These are phyloP conservation scores for Coniosporium apollinis DNA, from an alignment of 495 filamentous ascomycete genomes.

Conservation along the genomic window DNA sequence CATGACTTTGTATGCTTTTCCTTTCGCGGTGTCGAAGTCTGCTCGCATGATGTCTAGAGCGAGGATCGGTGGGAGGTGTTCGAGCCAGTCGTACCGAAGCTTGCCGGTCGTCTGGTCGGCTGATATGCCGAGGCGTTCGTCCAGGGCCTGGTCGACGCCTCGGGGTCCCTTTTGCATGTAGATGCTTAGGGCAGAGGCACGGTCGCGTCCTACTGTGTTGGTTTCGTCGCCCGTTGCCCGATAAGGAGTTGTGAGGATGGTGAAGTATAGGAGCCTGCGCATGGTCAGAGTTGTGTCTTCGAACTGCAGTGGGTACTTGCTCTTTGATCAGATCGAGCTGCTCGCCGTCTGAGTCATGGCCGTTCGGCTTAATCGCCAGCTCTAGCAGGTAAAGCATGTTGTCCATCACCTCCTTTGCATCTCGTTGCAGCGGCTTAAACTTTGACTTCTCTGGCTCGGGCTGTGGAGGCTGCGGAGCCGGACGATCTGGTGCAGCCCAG, in stretches of 20 bases:
- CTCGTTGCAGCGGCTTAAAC: slow-evolving; percentile 56
- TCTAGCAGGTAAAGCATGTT: slow-evolving; percentile 81
- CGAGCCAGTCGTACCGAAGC: slow-evolving; percentile 60
- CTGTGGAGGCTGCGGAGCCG: too few species aligned
- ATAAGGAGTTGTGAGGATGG: too few species aligned
- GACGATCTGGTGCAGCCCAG: too few species aligned
- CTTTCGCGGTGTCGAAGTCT: slow-evolving; percentile 44
- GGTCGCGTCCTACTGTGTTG: too few species aligned
- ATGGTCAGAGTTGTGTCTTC: too few species aligned
- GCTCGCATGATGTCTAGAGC: slow-evolving; percentile 79
- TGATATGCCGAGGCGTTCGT: slow-evolving; percentile 20
- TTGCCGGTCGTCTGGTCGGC: slow-evolving; percentile 20
- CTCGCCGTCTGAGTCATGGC: slow-evolving; percentile 44
- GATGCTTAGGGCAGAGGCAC: too few species aligned
- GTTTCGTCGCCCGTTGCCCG: too few species aligned
- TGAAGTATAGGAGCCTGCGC: too few species aligned
- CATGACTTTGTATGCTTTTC: slow-evolving; percentile 53
- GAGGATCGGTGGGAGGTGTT: slow-evolving; percentile 60
- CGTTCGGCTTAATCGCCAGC: slow-evolving; percentile 58
- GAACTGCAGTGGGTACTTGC: too few species aligned
- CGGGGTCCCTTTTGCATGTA: too few species aligned
- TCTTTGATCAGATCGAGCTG: slow-evolving; percentile 67
- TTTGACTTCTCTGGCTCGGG: too few species aligned
- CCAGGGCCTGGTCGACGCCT: slow-evolving; percentile 69
- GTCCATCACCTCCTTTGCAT: slow-evolving; percentile 89